Percentiles rank a stretch among this genome's conserved stretches.
phyloP scores from a whole-genome alignment of 257 asterid genomes.

The Nicotiana noctiflora region DNA sequence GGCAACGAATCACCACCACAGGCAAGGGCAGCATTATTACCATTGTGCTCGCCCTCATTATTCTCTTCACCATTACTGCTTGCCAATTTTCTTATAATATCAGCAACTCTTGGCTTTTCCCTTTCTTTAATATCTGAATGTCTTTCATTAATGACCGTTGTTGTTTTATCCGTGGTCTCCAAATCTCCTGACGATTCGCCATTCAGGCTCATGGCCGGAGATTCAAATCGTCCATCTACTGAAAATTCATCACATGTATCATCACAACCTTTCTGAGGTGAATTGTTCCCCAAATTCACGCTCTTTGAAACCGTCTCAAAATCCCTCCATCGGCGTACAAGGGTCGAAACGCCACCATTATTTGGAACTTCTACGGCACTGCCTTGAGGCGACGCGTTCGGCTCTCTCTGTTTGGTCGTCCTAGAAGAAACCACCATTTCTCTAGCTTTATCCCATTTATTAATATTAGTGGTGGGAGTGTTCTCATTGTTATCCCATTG shows the following conservation, averaged over 20 bases:
- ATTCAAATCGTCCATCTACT: background rate
- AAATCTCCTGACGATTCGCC: constrained; percentile 7
- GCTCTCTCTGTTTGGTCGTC: background rate
- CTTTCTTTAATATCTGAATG: constrained; percentile 3
- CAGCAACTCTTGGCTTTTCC: constrained; percentile 12
- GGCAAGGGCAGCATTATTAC: background rate
- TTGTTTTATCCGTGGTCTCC: background rate
- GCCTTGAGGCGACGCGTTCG: background rate
- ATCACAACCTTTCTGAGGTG: background rate
- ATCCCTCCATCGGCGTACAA: constrained; percentile 15
- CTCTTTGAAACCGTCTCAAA: constrained; percentile 3
- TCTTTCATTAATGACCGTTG: background rate
- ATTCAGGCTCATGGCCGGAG: background rate
- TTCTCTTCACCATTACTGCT: constrained; percentile 3
- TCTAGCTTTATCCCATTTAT: constrained; percentile 24
- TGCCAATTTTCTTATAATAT: constrained; percentile 12
- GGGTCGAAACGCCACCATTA: constrained; percentile 15
- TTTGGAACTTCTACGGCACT: background rate
- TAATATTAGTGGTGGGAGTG: background rate
- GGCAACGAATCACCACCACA: background rate
- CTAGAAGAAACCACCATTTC: constrained; percentile 22
- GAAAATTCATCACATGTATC: constrained; percentile 11
- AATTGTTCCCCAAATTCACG: background rate
- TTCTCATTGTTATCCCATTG: constrained; percentile 19
- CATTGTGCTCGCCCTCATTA: background rate